Evolutionary conservation across 768 basidiomycete species (phyloP).

Genomic region (Naganishia friedmannii): DNA sequence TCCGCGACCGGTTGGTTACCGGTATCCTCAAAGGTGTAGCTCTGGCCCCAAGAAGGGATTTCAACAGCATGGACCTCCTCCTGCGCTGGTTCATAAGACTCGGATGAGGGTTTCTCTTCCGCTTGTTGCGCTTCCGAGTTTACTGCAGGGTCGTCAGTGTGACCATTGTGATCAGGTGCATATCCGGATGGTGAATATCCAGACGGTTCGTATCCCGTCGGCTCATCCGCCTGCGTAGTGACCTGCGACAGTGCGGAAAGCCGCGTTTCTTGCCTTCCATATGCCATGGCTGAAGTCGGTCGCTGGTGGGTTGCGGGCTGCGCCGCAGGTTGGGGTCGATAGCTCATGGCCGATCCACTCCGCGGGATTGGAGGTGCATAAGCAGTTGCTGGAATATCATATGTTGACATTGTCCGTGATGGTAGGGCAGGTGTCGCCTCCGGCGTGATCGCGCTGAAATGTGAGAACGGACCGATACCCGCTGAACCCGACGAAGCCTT

Average conservation of each 20-base stretch:
- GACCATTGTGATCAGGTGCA: background rate
- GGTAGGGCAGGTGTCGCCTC: constrained; percentile 53
- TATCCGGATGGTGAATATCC: background rate
- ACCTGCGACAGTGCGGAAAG: constrained; percentile 14
- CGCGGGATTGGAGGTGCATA: constrained; percentile 56
- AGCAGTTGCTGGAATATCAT: constrained; percentile 36
- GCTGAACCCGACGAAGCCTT: constrained; percentile 54
- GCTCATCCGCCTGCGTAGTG: background rate
- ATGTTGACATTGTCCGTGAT: constrained; percentile 39
- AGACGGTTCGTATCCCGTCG: constrained; percentile 1
- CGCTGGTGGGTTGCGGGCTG: constrained; percentile 55
- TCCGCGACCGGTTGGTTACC: constrained; percentile 27
- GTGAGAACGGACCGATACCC: constrained; percentile 75
- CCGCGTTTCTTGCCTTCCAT: constrained; percentile 6
- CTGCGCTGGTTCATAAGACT: background rate
- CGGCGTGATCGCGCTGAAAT: constrained; percentile 88
- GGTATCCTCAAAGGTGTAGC: constrained; percentile 25
- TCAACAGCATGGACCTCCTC: constrained; percentile 16
- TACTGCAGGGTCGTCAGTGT: background rate
- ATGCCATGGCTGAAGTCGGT: constrained; percentile 29
- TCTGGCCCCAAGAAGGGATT: constrained; percentile 31
- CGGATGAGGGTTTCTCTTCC: background rate
- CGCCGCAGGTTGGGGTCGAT: constrained; percentile 54
- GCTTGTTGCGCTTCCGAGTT: background rate
- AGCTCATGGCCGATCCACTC: constrained; percentile 68